Evolutionary conservation across 2,329 filamentous ascomycete genomes (phyloP), one percentile per base, ranked within the genome.

Genomic region (Onygenales sp.): DNA sequence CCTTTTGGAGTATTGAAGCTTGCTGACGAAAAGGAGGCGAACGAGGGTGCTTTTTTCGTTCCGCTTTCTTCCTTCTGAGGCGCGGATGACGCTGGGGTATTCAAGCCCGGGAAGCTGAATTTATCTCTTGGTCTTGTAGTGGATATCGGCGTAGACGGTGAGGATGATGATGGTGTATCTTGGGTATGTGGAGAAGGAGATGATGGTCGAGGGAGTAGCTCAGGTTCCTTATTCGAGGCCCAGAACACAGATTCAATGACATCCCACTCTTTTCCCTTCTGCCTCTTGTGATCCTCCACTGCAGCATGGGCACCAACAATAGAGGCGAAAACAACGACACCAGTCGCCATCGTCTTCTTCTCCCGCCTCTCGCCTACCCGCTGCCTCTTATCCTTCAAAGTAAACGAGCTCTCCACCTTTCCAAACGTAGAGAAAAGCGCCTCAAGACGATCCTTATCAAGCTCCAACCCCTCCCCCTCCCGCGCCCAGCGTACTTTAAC

Each of bases 271-370:
- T 60, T 61, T 33, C 70, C 70, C n/a, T 65, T 52, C 49, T 66
- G 63, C 31, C 70, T 73, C 52, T 70, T 68, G 51, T 70, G 72
- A 57, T 82, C 78, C 42, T 74, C 61, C 2, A 83, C 76, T 7
- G 80, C 79, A 3, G 77, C 72, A 60, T 82, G 77, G 0, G 81
- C 79, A 52, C 77, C 74, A 47, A 82, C 77, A 37, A 84, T 74
- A 3, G 79, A 81, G 3, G 70, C 67, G 64, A 77, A 84, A 11
- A 83, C 73, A 11, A 84, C 67, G 45, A 82, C 74, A 0, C 74
- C 80, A 1, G 73, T 79, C 4, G 74, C 77, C 52, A 79, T 67
- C 2, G 74, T 65, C 53, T 74, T 76, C 59, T 78, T 78, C 57
- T 78, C 75, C 54, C 74, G 75, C 52, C 70, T 70, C 4, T 76